Percentiles rank a stretch among this genome's conserved stretches.
Evolutionary conservation across 192 early-diverging fungal genomes (phyloP).

Genomic region (Mortierella claussenii): DNA sequence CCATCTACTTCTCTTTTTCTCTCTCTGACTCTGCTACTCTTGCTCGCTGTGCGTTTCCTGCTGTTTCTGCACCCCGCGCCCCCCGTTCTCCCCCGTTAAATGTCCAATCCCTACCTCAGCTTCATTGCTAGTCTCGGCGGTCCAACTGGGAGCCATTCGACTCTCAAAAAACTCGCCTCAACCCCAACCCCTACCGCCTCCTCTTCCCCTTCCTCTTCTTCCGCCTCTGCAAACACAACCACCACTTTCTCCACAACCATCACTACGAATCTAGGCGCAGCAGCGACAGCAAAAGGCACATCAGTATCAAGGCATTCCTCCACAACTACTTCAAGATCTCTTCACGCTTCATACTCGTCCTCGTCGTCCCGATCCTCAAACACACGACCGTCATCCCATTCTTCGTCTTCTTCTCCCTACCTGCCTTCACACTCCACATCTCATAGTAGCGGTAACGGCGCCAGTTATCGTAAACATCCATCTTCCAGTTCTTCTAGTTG

Average conservation of each 20-base stretch:
- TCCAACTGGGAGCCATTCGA: slow-evolving; percentile 44
- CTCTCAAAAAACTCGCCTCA: slow-evolving; percentile 50
- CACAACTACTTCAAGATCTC: background rate
- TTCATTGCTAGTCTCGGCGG: slow-evolving; percentile 49
- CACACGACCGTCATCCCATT: too few species aligned
- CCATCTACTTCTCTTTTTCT: background rate
- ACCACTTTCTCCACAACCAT: slow-evolving; percentile 7
- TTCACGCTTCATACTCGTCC: background rate
- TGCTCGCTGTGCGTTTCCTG: background rate
- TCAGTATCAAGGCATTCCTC: background rate
- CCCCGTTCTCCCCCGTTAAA: slow-evolving; percentile 23
- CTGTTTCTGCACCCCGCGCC: background rate
- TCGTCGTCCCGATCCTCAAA: background rate
- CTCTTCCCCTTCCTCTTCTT: slow-evolving; percentile 5
- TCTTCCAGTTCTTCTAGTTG: background rate
- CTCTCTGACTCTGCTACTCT: background rate
- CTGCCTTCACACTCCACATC: background rate
- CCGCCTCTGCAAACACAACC: slow-evolving; percentile 9
- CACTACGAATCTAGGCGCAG: background rate
- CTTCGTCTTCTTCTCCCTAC: background rate
- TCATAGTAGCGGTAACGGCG: background rate
- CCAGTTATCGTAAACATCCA: background rate
- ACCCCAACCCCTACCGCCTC: slow-evolving; percentile 8
- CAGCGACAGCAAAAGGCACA: slow-evolving; percentile 4
- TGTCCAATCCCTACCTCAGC: slow-evolving; percentile 50